These are phyloP conservation scores for Populus simonii DNA, from an alignment of 345 rosid species.

Conservation along the genomic window DNA sequence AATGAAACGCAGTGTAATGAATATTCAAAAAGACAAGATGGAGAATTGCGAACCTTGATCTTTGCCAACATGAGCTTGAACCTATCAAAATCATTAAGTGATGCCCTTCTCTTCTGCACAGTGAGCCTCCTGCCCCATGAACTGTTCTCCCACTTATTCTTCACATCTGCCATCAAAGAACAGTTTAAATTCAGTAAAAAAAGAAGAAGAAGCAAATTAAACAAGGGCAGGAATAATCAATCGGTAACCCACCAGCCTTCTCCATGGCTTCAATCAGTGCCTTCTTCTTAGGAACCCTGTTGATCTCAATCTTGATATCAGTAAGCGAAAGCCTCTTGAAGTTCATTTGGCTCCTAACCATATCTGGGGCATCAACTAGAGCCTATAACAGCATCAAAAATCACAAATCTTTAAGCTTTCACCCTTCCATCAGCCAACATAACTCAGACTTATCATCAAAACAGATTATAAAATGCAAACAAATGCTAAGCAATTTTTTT, in stretches of 20 bases:
- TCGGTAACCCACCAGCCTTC: conserved; percentile 17
- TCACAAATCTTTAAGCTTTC: background rate
- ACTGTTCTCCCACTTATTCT: conserved; percentile 26
- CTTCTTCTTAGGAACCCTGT: conserved; percentile 26
- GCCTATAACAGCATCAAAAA: conserved; percentile 12
- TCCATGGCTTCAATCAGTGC: conserved; percentile 20
- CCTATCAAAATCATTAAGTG: conserved; percentile 21
- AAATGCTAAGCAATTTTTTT: background rate
- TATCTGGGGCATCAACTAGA: conserved; percentile 28
- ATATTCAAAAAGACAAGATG: background rate
- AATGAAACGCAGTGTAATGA: background rate
- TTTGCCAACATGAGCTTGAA: conserved; percentile 25
- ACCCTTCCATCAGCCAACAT: background rate
- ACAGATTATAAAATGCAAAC: background rate
- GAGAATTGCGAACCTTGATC: conserved; percentile 13
- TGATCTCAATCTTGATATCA: conserved; percentile 26
- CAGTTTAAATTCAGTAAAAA: background rate
- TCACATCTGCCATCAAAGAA: conserved; percentile 13
- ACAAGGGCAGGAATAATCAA: background rate
- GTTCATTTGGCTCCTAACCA: conserved; percentile 30
- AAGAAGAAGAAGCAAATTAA: background rate
- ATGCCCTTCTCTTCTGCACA: conserved; percentile 14
- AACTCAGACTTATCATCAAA: background rate
- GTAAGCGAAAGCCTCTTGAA: conserved; percentile 28
- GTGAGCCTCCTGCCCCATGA: conserved; percentile 25